Evolutionary conservation across 495 filamentous ascomycete genomes (phyloP).

Genomic region (Talaromyces borbonicus): DNA sequence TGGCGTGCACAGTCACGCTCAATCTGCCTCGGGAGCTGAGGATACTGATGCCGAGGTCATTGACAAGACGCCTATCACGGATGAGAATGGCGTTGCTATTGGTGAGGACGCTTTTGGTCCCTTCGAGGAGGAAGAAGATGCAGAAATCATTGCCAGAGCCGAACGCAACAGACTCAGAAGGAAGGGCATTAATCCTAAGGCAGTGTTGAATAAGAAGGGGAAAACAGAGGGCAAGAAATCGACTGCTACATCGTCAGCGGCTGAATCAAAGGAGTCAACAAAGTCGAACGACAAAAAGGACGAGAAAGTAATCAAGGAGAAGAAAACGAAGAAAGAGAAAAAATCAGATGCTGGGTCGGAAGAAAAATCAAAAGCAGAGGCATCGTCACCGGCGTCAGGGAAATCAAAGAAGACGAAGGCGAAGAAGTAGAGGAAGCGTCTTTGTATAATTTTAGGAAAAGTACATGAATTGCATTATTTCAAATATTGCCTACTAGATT

Average conservation of each 20-base stretch:
- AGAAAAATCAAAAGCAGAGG: neutral
- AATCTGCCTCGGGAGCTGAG: conserved; percentile 14
- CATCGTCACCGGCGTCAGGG: neutral
- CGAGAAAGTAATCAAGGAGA: conserved; percentile 6
- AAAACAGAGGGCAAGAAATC: conserved; percentile 22
- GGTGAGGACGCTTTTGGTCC: conserved; percentile 50
- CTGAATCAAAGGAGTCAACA: conserved; percentile 12
- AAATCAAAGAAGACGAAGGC: conserved; percentile 17
- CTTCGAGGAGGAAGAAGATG: conserved; percentile 54
- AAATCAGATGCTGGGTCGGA: conserved; percentile 11
- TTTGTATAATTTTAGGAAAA: conserved; percentile 7
- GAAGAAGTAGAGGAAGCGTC: conserved; percentile 23
- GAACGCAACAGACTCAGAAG: conserved; percentile 46
- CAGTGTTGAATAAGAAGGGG: conserved; percentile 32
- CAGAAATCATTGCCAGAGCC: conserved; percentile 48
- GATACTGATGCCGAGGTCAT: conserved; percentile 17
- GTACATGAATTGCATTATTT: neutral
- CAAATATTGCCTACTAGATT: neutral
- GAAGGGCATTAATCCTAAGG: conserved; percentile 60
- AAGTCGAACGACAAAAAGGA: conserved; percentile 1
- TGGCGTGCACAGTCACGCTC: conserved; percentile 14
- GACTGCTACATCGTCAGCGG: conserved; percentile 6
- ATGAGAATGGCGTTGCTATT: conserved; percentile 26
- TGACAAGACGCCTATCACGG: conserved; percentile 40
- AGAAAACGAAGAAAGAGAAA: conserved; percentile 18